Evolutionary conservation across 1,284 basidiomycete species (phyloP).

Genomic region (Rhodotorula mucilaginosa): DNA sequence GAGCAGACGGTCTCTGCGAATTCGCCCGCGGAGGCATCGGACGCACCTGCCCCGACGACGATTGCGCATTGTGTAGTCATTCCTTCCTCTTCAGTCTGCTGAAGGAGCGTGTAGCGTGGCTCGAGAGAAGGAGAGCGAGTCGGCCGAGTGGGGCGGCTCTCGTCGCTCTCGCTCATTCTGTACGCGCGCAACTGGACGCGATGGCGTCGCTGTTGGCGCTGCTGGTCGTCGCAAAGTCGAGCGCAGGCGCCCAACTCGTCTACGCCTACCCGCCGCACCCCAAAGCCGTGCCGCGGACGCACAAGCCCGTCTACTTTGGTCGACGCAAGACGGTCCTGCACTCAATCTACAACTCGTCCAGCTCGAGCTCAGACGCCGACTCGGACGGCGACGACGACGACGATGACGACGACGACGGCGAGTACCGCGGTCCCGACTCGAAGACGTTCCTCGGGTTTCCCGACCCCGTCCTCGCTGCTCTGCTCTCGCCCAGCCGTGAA

Average conservation of each 20-base stretch:
- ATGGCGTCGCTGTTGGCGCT: constrained; percentile 42
- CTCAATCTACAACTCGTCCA: constrained; percentile 22
- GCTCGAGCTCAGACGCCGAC: constrained; percentile 22
- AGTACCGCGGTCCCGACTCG: constrained; percentile 12
- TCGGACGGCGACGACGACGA: constrained; percentile 12
- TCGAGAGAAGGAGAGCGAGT: neutral
- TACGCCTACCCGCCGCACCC: constrained; percentile 42
- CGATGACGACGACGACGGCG: neutral
- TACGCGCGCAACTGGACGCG: neutral
- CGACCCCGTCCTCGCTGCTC: constrained; percentile 72
- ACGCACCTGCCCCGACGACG: constrained; percentile 18
- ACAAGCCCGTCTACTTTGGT: constrained; percentile 39
- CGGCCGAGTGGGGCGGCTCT: neutral
- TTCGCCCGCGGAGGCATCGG: no score
- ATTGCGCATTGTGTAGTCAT: neutral
- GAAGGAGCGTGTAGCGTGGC: no score
- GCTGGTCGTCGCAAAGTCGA: constrained; percentile 41
- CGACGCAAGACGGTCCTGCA: constrained; percentile 21
- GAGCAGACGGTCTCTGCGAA: neutral
- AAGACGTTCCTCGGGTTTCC: constrained; percentile 68
- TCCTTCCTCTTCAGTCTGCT: no score
- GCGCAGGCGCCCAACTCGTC: constrained; percentile 36
- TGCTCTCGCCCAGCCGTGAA: constrained; percentile 69
- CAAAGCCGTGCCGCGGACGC: constrained; percentile 39
- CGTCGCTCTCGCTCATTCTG: no score